phyloP scores from a whole-genome alignment of 2,329 filamentous ascomycete species.

The Emergomyces africanus region DNA sequence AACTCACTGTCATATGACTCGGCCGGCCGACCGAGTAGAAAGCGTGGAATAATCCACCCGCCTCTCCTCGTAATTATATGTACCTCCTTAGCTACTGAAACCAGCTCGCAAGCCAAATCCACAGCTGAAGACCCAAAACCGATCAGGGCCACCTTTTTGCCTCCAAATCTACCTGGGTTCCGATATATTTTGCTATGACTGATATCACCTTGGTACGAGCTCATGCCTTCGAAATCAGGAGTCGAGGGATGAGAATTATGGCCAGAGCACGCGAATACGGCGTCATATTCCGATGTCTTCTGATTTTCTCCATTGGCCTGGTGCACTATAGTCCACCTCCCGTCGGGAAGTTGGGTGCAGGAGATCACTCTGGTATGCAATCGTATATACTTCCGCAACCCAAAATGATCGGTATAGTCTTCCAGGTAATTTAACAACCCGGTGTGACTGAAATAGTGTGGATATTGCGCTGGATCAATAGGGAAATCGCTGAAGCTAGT shows the following conservation, averaged over 20 bases:
- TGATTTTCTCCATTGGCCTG: slow-evolving; percentile 9
- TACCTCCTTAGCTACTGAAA: slow-evolving; percentile 20
- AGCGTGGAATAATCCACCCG: slow-evolving; percentile 29
- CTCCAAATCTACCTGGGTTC: slow-evolving; percentile 21
- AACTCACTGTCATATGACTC: slow-evolving; percentile 27
- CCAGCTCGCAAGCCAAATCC: slow-evolving; percentile 29
- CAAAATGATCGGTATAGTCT: slow-evolving; percentile 27
- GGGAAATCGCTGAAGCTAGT: slow-evolving; percentile 30
- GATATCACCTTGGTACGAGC: slow-evolving; percentile 23
- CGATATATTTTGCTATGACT: slow-evolving; percentile 29
- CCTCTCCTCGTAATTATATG: slow-evolving; percentile 28
- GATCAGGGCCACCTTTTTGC: slow-evolving; percentile 27
- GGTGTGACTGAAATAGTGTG: slow-evolving; percentile 26
- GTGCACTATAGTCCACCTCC: slow-evolving; percentile 20
- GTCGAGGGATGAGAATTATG: slow-evolving; percentile 19
- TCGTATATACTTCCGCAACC: slow-evolving; percentile 22
- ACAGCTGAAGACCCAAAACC: slow-evolving; percentile 28
- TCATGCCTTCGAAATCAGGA: slow-evolving; percentile 20
- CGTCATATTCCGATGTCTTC: slow-evolving; percentile 20
- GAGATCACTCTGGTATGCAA: slow-evolving; percentile 21
- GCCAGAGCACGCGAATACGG: slow-evolving; percentile 26
- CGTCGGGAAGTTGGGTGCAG: slow-evolving; percentile 16
- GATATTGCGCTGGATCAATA: slow-evolving; percentile 26
- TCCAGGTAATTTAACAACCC: slow-evolving; percentile 24
- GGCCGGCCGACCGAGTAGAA: slow-evolving; percentile 23